These are phyloP conservation scores for Pichia sp. DNA, from an alignment of 1,139 yeast species.

Conservation along the genomic window DNA sequence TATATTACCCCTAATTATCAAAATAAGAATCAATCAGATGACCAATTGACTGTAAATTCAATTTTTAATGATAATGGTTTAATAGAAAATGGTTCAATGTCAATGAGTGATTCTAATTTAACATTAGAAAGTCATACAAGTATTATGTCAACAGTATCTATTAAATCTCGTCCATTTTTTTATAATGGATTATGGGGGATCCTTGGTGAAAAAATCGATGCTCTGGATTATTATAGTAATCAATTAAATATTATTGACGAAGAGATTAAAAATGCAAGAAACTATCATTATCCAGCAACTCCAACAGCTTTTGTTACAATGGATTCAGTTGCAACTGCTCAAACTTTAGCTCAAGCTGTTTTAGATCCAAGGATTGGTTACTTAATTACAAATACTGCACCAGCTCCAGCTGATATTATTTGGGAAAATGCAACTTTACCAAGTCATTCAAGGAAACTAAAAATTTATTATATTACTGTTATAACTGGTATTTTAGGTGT, in stretches of 20 bases:
- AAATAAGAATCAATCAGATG: no score
- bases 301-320: slow-evolving; percentile 75
- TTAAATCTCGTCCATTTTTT: slow-evolving; percentile 44
- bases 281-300: slow-evolving; percentile 59
- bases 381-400: slow-evolving; percentile 64
- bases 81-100: slow-evolving; percentile 16
- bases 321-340: slow-evolving; percentile 82
- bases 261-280: slow-evolving; percentile 53
- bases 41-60: neutral
- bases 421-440: slow-evolving; percentile 70
- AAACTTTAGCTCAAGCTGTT: slow-evolving; percentile 81
- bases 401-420: slow-evolving; percentile 74
- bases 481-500: slow-evolving; percentile 58
- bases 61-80: slow-evolving; percentile 6
- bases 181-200: slow-evolving; percentile 47
- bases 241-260: slow-evolving; percentile 53
- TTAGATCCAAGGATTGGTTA: slow-evolving; percentile 72
- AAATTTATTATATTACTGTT: slow-evolving; percentile 55
- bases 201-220: slow-evolving; percentile 55
- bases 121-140: slow-evolving; percentile 5
- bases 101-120: neutral
- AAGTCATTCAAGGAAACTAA: slow-evolving; percentile 46
- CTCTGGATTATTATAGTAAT: slow-evolving; percentile 56
- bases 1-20: no score
- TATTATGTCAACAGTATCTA: slow-evolving; percentile 25